Base-by-base conservation (phyloP, 2,329 filamentous ascomycete genomes). In the Diplodia seriata region DNA sequence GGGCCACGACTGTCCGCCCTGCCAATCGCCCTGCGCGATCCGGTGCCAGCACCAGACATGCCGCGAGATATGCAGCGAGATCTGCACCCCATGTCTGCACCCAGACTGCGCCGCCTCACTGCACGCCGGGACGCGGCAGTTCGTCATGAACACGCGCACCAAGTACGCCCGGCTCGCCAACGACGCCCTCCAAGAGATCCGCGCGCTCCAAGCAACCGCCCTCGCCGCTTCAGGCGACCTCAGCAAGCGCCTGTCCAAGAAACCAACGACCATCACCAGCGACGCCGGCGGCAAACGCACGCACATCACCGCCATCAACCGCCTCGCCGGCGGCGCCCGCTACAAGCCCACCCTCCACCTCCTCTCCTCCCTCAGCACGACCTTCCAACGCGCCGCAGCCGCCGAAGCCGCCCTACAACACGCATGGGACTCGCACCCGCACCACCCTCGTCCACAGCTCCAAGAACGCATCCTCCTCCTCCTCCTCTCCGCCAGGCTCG, bases 31-130 rank as follows among this genome's bases (percentile, higher is more conserved):
- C 3, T 57, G 54, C 20, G 12, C 7, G n/a, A 8, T 38, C 9
- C 36, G 15, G 1, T 57, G 54, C 54, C 54, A 57, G n/a, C 54
- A 57, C 12, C 54, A 57, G 33, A 29, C 4, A 11, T 57, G 54
- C 5, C 4, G 33, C 2, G 3, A 57, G 20, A 6, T 15, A n/a
- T 57, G 54, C 33, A 40, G 33, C 33, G 33, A 57, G n/a, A 43
- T 57, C 2, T 38, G 33, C n/a, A 4, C 43, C 18, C 54, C 54
- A 18, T 57, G 54, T 18, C 31, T 57, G 20, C 18, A 20, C 4
- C 31, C 33, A 6, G 54, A 43, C 2, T 57, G 54, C 11, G 20
- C 54, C n/a, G 9, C 31, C 11, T 12, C 15, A 1, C 18, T 57
- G n/a, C 8, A 7, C 9, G 1, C n/a, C 12, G 54, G 36, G 2